Conservation (phyloP, 192 early-diverging fungal genomes). For the Gonapodya sp. region DNA sequence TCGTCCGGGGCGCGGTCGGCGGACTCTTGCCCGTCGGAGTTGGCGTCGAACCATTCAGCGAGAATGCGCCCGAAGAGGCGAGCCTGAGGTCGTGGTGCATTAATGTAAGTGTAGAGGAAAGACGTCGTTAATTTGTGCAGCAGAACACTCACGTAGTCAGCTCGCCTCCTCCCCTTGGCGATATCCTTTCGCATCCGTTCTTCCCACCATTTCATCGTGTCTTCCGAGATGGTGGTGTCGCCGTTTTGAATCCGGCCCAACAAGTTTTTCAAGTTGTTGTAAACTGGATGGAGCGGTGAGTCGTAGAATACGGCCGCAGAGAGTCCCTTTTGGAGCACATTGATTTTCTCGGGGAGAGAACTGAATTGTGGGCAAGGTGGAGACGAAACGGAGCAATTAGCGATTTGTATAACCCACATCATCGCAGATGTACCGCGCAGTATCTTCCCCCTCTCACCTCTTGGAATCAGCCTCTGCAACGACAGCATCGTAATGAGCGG, state of each 20-base stretch:
- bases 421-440: no score
- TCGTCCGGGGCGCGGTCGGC: no score
- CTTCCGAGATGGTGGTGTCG: neutral
- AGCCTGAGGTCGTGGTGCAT: neutral
- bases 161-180: neutral
- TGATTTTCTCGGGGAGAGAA: neutral
- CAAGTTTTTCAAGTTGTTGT: neutral
- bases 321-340: neutral
- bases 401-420: no score
- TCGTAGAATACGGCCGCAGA: neutral
- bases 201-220: neutral
- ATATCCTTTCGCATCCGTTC: neutral
- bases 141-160: neutral
- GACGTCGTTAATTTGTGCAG: no score
- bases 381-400: no score
- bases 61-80: neutral
- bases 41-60: neutral
- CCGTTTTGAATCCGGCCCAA: neutral
- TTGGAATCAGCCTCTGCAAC: neutral
- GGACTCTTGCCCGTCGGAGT: neutral
- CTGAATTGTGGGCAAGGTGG: no score
- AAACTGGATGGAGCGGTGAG: neutral
- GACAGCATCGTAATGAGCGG: neutral
- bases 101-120: no score
- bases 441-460: no score